A percentile compares a stretch with the other conserved stretches of the same genome.
Conservation (phyloP, 2,329 filamentous ascomycete genomes). For the Passalora sequoiae region DNA sequence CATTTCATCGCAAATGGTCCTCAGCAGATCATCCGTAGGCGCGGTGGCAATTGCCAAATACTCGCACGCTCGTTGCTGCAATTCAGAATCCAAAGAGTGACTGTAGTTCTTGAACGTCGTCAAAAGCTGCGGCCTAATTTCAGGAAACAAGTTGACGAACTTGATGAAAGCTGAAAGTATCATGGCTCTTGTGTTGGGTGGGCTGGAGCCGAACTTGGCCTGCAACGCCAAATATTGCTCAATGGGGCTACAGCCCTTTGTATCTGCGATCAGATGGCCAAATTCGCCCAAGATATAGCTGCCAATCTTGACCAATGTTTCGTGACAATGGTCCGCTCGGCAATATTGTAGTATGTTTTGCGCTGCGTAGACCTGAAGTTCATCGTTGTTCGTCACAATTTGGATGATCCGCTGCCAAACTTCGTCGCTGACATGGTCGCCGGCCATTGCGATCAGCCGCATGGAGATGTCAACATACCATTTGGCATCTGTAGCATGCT, state of each 20-base stretch:
- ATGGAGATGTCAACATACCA: conserved; percentile 99
- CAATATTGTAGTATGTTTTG: conserved; percentile 89
- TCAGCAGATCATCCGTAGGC: conserved; percentile 82
- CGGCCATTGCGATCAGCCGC: conserved; percentile 89
- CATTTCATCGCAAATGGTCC: conserved; percentile 97
- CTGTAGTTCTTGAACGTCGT: conserved; percentile 89
- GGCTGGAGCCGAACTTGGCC: conserved; percentile 81
- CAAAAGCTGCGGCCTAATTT: conserved; percentile 92
- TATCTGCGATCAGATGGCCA: conserved; percentile 91
- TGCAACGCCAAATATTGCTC: conserved; percentile 94
- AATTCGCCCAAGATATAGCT: conserved; percentile 96
- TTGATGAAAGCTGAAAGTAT: conserved; percentile 95
- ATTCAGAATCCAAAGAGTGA: conserved; percentile 87
- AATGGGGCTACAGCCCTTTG: conserved; percentile 85
- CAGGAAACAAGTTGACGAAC: conserved; percentile 95
- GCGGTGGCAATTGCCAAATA: conserved; percentile 81
- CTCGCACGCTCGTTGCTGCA: conserved; percentile 94
- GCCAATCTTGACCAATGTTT: conserved; percentile 95
- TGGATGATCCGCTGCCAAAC: conserved; percentile 99
- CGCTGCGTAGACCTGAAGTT: conserved; percentile 92
- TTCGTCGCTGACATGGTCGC: conserved; percentile 97
- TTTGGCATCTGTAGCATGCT: conserved; percentile 95
- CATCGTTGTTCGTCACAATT: conserved; percentile 98
- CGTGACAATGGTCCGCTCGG: conserved; percentile 89
- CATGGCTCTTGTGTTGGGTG: conserved; percentile 84